Conservation (phyloP, 768 basidiomycete genomes). For the Lactarius vividus region DNA sequence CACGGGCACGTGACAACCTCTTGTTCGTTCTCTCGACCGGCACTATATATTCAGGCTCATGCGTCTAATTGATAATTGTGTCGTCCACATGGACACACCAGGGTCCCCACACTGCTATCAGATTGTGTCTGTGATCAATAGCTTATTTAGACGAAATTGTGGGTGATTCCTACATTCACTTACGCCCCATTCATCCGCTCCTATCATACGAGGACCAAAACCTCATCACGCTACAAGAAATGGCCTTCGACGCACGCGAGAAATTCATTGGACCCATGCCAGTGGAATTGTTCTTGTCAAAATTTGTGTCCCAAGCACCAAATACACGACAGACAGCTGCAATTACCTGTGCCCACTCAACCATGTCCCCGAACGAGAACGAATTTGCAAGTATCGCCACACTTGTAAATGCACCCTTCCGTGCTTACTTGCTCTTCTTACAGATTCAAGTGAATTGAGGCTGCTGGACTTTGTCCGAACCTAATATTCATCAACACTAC, state of each 20-base stretch:
- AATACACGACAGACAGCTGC: background rate
- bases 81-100: no score
- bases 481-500: conserved; percentile 4
- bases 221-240: conserved; percentile 3
- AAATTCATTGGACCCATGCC: conserved; percentile 15
- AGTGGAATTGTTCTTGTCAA: background rate
- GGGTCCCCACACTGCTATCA: no score
- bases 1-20: no score
- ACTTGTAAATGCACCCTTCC: background rate
- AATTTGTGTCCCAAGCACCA: background rate
- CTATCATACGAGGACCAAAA: no score
- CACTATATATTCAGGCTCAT: no score
- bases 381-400: background rate
- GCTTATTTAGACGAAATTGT: no score
- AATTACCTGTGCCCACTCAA: background rate
- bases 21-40: no score
- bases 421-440: background rate
- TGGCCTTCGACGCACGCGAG: conserved; percentile 5
- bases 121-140: no score
- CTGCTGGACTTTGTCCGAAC: background rate
- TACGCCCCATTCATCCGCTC: no score
- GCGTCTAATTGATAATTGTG: no score
- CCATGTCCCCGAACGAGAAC: background rate
- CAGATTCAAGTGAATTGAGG: background rate
- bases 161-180: no score